Conservation (phyloP, 1,139 yeast species). For the Wickerhamiella infanticola region DNA sequence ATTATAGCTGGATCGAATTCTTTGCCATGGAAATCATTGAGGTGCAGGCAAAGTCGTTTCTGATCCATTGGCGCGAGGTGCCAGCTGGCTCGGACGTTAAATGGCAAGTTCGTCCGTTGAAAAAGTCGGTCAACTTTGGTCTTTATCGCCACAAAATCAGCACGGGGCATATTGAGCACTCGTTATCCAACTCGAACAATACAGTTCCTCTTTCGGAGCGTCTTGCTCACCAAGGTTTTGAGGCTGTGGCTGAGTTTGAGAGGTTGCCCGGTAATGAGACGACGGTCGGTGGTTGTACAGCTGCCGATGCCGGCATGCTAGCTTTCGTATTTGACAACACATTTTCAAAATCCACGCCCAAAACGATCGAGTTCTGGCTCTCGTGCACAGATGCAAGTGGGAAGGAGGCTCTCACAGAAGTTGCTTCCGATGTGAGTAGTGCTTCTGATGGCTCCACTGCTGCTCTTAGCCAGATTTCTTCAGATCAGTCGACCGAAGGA, state of each 20-base stretch:
- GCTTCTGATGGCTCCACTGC: not conserved
- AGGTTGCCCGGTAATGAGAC: slow-evolving; percentile 24
- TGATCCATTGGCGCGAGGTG: slow-evolving; percentile 80
- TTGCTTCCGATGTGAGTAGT: not conserved
- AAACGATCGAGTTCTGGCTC: slow-evolving; percentile 48
- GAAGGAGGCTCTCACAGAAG: not conserved
- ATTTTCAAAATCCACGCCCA: slow-evolving; percentile 70
- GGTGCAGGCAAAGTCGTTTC: slow-evolving; percentile 74
- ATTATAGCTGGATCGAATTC: too few relatives aligned
- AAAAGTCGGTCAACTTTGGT: slow-evolving; percentile 47
- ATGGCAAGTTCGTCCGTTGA: slow-evolving; percentile 75
- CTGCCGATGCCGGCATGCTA: slow-evolving; percentile 39
- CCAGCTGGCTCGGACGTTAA: slow-evolving; percentile 49
- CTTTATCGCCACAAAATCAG: slow-evolving; percentile 36
- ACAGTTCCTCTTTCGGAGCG: slow-evolving; percentile 18
- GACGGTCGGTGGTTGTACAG: slow-evolving; percentile 40
- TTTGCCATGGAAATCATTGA: slow-evolving; percentile 32
- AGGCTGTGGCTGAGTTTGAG: slow-evolving; percentile 23
- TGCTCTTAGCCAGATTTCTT: not conserved
- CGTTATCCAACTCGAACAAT: not conserved
- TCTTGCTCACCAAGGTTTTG: slow-evolving; percentile 22
- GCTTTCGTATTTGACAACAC: slow-evolving; percentile 91
- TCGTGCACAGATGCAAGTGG: not conserved
- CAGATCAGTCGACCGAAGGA: not conserved
- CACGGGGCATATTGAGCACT: slow-evolving; percentile 28